Base-by-base conservation (phyloP, 2,329 filamentous ascomycete species). In the Rhynchosporium secalis region DNA sequence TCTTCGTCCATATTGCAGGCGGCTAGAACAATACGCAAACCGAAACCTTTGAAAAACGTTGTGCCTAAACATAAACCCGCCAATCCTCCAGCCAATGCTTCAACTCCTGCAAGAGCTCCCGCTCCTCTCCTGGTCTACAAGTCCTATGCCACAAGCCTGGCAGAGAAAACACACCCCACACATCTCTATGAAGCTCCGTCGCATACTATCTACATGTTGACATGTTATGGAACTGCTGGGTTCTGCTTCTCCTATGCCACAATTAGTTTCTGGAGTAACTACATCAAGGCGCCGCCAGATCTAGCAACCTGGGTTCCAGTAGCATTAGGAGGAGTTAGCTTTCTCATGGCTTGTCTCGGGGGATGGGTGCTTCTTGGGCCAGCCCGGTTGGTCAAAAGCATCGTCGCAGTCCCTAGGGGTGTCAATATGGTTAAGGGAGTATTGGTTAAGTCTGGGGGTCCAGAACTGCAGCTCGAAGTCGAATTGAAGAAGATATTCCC, bases 131-230 rank as follows among this genome's bases (percentile, higher is more conserved):
- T 61, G 66, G 69, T 40, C 65, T 75, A 61, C 71, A 79, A 77
- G 69, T 78, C 76, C 59, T 86, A 81, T 75, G 79, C 80, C 69
- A 80, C 81, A n/a, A 69, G 61, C 63, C 79, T 91, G 43, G 82
- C 84, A 13, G 77, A 78, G 62, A 83, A 84, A 65, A 71, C 79
- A n/a, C 76, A 79, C 1, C 79, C 83, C 4, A 85, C 87, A 7
- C 75, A 83, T 3, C 78, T 91, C 48, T 91, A 89, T 77, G 79
- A 87, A 69, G 82, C 83, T 1, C 85, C 85, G 13, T 85, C 86
- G 1, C 86, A 90, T 70, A 82, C 82, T 61, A 80, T 81, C 75
- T 88, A 86, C 73, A 80, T 88, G 65, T 72, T 83, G 67, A 82
- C 83, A 51, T 84, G 84, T 71, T 86, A 87, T 74, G 73, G 77